These are phyloP conservation scores for Vickermania ingenoplastis DNA, from an alignment of 208 protist genomes.

Conservation along the genomic window DNA sequence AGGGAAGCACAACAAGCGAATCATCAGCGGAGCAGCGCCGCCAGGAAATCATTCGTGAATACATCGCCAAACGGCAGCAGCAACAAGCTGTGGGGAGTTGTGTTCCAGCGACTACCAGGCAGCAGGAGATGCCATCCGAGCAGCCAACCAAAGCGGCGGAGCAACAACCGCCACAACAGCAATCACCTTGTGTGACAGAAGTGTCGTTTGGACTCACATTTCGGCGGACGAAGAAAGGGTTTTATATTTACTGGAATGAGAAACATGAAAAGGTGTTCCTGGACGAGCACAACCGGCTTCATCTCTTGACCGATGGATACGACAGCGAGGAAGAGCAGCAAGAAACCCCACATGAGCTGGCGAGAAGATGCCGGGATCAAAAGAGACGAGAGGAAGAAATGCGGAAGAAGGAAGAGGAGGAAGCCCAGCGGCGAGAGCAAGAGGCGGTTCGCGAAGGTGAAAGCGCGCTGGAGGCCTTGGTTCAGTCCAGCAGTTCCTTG, in stretches of 20 bases:
- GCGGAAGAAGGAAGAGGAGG: not conserved
- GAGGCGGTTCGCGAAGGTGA: not conserved
- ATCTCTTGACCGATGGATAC: not conserved
- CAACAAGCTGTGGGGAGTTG: no score
- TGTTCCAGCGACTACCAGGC: no score
- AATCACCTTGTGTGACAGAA: not conserved
- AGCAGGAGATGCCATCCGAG: no score
- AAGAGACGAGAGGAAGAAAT: not conserved
- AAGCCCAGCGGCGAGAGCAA: not conserved
- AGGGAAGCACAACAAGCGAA: no score
- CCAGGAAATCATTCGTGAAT: not conserved
- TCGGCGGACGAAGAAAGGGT: not conserved
- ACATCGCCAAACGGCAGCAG: not conserved
- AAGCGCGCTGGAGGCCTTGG: not conserved
- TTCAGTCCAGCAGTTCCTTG: not conserved
- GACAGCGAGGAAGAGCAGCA: not conserved
- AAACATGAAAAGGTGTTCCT: not conserved
- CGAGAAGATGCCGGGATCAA: not conserved
- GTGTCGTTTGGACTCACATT: not conserved
- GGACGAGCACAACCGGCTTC: not conserved
- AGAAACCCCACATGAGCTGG: not conserved
- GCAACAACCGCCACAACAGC: not conserved
- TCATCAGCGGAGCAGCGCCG: not conserved
- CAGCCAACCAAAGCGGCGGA: not conserved
- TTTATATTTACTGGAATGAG: not conserved